Base-by-base conservation (phyloP, 345 rosid species). In the Euphorbia tirucalli region DNA sequence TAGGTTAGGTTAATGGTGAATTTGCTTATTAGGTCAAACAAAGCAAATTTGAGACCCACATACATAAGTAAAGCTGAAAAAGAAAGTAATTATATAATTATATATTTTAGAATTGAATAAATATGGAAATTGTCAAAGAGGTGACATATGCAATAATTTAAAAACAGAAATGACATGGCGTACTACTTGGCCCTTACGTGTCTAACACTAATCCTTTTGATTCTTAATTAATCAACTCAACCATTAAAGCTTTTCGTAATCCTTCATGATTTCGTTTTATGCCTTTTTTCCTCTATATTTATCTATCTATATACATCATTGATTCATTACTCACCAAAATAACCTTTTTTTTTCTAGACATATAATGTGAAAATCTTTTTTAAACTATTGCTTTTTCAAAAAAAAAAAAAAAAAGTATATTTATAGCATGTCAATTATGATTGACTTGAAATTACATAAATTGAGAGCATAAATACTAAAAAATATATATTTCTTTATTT, bases 171-270 rank as follows among this genome's bases (percentile, higher is more conserved):
- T 54, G 39, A 73, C 44, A 66, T 59, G 52, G 73, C 25, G 28
- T 2, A 11, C 61, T 35, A 32, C 52, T 69, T 50, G 37, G 13
- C 4, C 1, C 48, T 59, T 28, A 55, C 46, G 75, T 77, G 77
- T 60, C 71, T n/a, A 19, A 48, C 79, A 60, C 79, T 71, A 50
- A 32, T 58, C 10, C 3, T 43, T 43, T 39, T 54, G 35, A 59
- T 31, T 13, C 35, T 65, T 64, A 68, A 56, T n/a, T 11, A 66
- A 22, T n/a, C n/a, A n/a, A n/a, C n/a, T n/a, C n/a, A n/a, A n/a
- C n/a, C n/a, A n/a, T n/a, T 30, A 50, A 28, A 54, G 28, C 64
- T 58, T 30, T 11, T 15, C 30, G 37, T 50, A 31, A 52, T 35
- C 30, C 14, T 11, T 2, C 24, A 37, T 68, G 44, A 15, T 39